Evolutionary conservation across 768 basidiomycete species (phyloP).

Genomic region (Mycena epipterygia): DNA sequence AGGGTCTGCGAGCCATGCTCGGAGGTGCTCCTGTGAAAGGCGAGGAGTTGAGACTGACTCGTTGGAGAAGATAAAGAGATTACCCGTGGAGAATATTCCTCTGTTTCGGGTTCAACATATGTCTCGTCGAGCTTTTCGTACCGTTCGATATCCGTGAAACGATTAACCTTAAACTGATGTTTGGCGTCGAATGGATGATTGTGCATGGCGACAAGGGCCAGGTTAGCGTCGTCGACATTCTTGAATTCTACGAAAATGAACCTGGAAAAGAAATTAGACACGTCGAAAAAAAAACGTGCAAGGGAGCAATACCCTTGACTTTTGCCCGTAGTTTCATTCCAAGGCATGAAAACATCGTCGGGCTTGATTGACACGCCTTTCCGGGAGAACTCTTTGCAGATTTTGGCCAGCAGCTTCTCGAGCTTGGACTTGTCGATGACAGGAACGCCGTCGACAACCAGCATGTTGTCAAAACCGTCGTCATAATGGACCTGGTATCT

Average conservation of each 20-base stretch:
- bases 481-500: constrained; percentile 91
- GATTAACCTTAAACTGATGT: constrained; percentile 88
- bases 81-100: constrained; percentile 84
- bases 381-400: constrained; percentile 86
- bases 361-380: constrained; percentile 84
- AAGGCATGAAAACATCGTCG: constrained; percentile 89
- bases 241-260: constrained; percentile 88
- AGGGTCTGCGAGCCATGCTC: constrained; percentile 94
- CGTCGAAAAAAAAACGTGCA: background rate
- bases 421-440: constrained; percentile 89
- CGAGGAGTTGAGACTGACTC: constrained; percentile 1
- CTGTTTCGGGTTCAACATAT: constrained; percentile 79
- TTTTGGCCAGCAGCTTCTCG: constrained; percentile 83
- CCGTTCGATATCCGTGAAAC: constrained; percentile 91
- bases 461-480: constrained; percentile 89
- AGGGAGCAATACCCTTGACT: constrained; percentile 83
- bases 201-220: constrained; percentile 77
- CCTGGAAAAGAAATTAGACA: constrained; percentile 53
- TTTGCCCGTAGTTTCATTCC: constrained; percentile 85
- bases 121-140: constrained; percentile 83
- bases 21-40: constrained; percentile 85
- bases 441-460: constrained; percentile 95
- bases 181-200: constrained; percentile 89
- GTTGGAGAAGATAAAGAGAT: constrained; percentile 28
- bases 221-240: constrained; percentile 75